Percentiles rank a stretch among this genome's conserved stretches.
phyloP scores from a whole-genome alignment of 2,329 filamentous ascomycete species.

The Endothia cerciana region DNA sequence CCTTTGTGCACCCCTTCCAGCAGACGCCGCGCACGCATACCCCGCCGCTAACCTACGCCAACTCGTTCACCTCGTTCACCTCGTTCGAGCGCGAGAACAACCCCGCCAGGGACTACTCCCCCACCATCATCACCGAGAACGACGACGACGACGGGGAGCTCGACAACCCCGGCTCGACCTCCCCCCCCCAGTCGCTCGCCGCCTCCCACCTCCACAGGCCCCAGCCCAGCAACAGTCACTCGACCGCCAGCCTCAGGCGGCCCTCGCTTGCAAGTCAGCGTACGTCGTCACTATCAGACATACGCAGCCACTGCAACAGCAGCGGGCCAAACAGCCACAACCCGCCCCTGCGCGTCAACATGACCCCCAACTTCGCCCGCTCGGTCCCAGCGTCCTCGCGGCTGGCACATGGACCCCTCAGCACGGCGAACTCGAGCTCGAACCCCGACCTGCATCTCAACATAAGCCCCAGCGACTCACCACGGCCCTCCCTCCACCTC shows the following conservation, averaged over 20 bases:
- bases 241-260: slow-evolving; percentile 38
- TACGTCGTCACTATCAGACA: slow-evolving; percentile 27
- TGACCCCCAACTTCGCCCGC: slow-evolving; percentile 36
- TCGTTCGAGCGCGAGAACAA: slow-evolving; percentile 49
- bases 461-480: slow-evolving; percentile 36
- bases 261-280: slow-evolving; percentile 47
- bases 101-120: slow-evolving; percentile 54
- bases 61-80: slow-evolving; percentile 57
- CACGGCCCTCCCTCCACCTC: slow-evolving; percentile 32
- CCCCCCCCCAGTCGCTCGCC: slow-evolving; percentile 30
- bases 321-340: background rate
- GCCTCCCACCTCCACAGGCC: slow-evolving; percentile 34
- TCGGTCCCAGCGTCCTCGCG: slow-evolving; percentile 38
- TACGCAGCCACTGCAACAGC: slow-evolving; percentile 38
- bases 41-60: slow-evolving; percentile 62
- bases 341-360: slow-evolving; percentile 27
- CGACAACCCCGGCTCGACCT: slow-evolving; percentile 25
- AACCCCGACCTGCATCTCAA: slow-evolving; percentile 50
- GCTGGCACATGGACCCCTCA: slow-evolving; percentile 33
- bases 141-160: slow-evolving; percentile 48
- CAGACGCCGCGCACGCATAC: slow-evolving; percentile 65
- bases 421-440: slow-evolving; percentile 20
- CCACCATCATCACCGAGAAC: slow-evolving; percentile 60
- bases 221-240: slow-evolving; percentile 36
- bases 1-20: slow-evolving; percentile 67